A percentile compares a stretch with the other conserved stretches of the same genome.
Conservation (phyloP, 306 rosid genomes). For the Sophora flavescens region DNA sequence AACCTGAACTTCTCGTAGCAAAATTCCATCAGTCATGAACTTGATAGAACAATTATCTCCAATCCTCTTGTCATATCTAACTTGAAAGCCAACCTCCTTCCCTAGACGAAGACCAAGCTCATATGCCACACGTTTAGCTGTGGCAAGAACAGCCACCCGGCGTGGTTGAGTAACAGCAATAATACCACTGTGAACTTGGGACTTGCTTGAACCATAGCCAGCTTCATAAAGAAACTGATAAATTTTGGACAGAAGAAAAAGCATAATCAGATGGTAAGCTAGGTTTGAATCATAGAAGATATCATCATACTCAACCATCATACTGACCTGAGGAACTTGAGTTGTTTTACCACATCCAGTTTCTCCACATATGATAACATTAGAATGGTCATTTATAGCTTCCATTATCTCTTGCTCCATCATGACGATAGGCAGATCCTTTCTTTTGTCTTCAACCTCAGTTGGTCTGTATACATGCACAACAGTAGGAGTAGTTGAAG, state of each 20-base stretch:
- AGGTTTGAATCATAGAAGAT: conserved; percentile 22
- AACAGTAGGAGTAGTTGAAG: conserved; percentile 64
- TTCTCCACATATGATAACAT: conserved; percentile 93
- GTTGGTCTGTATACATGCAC: conserved; percentile 79
- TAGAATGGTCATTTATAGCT: conserved; percentile 76
- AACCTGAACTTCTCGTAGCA: conserved; percentile 94
- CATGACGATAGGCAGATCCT: conserved; percentile 95
- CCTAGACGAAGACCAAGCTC: conserved; percentile 87
- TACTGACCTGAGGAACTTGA: conserved; percentile 93
- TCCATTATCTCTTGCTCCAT: conserved; percentile 99
- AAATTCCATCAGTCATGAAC: conserved; percentile 98
- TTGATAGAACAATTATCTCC: conserved; percentile 86
- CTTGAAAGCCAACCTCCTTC: conserved; percentile 92
- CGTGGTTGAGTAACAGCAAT: conserved; percentile 98
- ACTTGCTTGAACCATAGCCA: conserved; percentile 81
- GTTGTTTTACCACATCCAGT: conserved; percentile 99
- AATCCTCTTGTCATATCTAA: conserved; percentile 86
- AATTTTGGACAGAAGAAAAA: background rate
- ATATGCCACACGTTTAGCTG: conserved; percentile 90
- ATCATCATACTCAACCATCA: conserved; percentile 39
- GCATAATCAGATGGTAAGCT: background rate
- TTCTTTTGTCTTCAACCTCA: conserved; percentile 78
- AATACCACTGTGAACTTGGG: conserved; percentile 58
- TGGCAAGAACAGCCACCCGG: conserved; percentile 93
- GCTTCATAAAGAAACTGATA: conserved; percentile 89